Evolutionary conservation across 768 basidiomycete species (phyloP).

Genomic region (Candolleomyces eurysporus): DNA sequence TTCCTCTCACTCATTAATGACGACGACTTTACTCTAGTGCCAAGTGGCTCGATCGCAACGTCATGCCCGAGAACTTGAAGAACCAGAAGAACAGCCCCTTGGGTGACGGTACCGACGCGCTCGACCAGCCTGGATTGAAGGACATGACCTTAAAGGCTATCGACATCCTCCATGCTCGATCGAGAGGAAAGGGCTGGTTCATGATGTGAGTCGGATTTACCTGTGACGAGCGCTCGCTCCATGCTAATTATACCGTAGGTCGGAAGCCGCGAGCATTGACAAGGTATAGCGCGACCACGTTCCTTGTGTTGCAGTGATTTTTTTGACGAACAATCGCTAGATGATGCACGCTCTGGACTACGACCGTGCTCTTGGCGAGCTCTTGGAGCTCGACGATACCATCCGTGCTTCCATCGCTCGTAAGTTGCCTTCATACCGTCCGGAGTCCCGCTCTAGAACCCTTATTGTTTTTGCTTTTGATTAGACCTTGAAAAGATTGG

Average conservation of each 20-base stretch:
- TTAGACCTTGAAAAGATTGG: conserved; percentile 42
- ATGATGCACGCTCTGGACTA: conserved; percentile 50
- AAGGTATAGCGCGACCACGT: conserved; percentile 24
- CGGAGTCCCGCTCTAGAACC: neutral
- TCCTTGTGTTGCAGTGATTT: neutral
- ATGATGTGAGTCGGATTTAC: conserved; percentile 30
- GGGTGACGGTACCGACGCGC: conserved; percentile 40
- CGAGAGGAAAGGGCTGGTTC: conserved; percentile 41
- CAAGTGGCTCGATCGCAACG: conserved; percentile 12
- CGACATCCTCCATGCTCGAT: conserved; percentile 39
- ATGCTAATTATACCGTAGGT: conserved; percentile 16
- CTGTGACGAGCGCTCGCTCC: neutral
- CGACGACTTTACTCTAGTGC: neutral
- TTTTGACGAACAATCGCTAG: conserved; percentile 13
- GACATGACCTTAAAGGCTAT: conserved; percentile 48
- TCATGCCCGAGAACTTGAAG: conserved; percentile 35
- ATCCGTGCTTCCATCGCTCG: conserved; percentile 40
- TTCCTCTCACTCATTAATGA: too few relatives aligned
- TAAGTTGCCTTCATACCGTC: conserved; percentile 16
- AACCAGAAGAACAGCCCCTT: conserved; percentile 36
- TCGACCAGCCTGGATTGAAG: conserved; percentile 46
- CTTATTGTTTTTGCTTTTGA: neutral
- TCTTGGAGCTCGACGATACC: conserved; percentile 45
- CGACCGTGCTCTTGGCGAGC: conserved; percentile 44
- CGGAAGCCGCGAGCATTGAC: conserved; percentile 45